These are phyloP conservation scores for Syzygium grande DNA, from an alignment of 345 rosid genomes.

Conservation along the genomic window DNA sequence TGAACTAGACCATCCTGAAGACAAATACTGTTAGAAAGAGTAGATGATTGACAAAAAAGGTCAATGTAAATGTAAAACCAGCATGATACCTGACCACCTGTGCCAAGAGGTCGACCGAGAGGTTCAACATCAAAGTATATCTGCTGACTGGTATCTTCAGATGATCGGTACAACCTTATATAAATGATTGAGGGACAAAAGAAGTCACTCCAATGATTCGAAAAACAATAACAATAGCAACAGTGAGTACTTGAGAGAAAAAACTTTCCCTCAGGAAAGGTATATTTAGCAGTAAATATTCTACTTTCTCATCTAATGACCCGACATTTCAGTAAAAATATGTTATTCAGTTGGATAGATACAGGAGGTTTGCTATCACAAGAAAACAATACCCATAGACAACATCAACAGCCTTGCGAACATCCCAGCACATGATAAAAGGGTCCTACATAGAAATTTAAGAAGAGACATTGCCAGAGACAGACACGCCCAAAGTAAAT, in stretches of 20 bases:
- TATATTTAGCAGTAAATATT: neutral
- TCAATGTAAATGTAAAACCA: neutral
- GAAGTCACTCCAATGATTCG: neutral
- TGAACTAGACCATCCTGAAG: conserved; percentile 84
- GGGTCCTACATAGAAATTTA: conserved; percentile 53
- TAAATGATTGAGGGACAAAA: neutral
- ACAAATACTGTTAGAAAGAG: neutral
- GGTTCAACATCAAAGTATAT: conserved; percentile 81
- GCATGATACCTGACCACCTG: conserved; percentile 78
- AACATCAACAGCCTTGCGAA: conserved; percentile 70
- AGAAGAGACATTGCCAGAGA: neutral
- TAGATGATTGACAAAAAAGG: neutral
- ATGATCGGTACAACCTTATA: conserved; percentile 72
- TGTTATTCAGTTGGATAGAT: neutral
- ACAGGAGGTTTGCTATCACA: neutral
- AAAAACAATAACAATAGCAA: neutral
- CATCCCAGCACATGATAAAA: conserved; percentile 88
- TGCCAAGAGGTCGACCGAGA: conserved; percentile 62
- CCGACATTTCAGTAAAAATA: neutral
- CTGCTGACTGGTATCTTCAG: conserved; percentile 77
- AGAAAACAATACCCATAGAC: conserved; percentile 40
- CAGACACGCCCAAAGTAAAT: neutral
- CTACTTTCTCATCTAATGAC: neutral
- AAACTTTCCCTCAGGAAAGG: neutral
- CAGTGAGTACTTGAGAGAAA: neutral